Evolutionary conservation across 2,329 filamentous ascomycete species (phyloP).

Genomic region (Venturia effusa): DNA sequence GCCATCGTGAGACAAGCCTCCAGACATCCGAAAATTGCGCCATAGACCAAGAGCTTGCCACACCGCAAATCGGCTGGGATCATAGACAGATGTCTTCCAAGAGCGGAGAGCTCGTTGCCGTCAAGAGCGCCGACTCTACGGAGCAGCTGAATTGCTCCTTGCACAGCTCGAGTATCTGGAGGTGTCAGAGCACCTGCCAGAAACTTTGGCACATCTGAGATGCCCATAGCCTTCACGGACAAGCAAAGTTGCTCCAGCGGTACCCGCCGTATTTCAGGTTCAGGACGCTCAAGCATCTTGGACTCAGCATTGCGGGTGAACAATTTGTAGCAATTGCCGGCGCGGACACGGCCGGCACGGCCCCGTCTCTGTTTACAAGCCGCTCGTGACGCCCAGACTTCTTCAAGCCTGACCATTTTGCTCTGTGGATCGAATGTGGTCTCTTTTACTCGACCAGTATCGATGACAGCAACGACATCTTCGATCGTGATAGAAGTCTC

Average conservation of each 20-base stretch:
- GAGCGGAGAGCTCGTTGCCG: conserved; percentile 74
- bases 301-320: conserved; percentile 77
- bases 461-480: conserved; percentile 91
- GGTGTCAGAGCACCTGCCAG: conserved; percentile 80
- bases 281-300: conserved; percentile 78
- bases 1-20: conserved; percentile 83
- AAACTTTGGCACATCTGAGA: conserved; percentile 70
- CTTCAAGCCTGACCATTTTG: conserved; percentile 88
- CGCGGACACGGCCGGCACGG: conserved; percentile 83
- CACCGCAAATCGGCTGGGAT: conserved; percentile 88
- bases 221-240: conserved; percentile 90
- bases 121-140: conserved; percentile 81
- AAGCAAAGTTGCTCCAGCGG: conserved; percentile 90
- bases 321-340: conserved; percentile 88
- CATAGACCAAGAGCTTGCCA: conserved; percentile 91
- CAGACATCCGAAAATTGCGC: conserved; percentile 84
- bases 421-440: conserved; percentile 85
- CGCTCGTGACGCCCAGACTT: conserved; percentile 89
- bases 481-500: conserved; percentile 99
- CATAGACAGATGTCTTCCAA: conserved; percentile 88
- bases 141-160: conserved; percentile 70
- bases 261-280: conserved; percentile 87
- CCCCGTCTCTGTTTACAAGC: conserved; percentile 91
- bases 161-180: conserved; percentile 73
- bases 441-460: conserved; percentile 91